Evolutionary conservation across 2,329 filamentous ascomycete species (phyloP), one percentile per base, ranked within the genome.

Genomic region (Nannizzia gypsea): DNA sequence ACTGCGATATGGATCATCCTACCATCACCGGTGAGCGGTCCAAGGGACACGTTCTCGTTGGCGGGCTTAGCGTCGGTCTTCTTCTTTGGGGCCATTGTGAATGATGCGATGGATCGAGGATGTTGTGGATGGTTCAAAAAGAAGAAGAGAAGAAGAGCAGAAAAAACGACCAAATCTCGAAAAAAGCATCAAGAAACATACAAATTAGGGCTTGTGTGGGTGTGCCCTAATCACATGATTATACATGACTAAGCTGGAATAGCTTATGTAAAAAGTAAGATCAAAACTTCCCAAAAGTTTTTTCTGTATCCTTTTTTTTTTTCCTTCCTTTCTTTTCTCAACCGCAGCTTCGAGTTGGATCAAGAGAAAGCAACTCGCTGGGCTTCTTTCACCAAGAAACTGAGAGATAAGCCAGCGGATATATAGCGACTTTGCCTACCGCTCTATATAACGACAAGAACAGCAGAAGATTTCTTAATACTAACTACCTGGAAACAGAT

Each of bases 31-130:
- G 91, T 89, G 79, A 96, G 89, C 76, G 93, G 93, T 73, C 93
- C 93, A 73, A 97, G 86, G 80, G 88, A 91, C 83, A 99, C 93
- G 82, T 99, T 99, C 87, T 97, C 93, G 82, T 92, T 79, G 67
- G 79, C 86, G 72, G 84, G 83, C 73, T 88, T 85, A 76, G 87
- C 83, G 73, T 84, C 80, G 78, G 86, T 86, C 83, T 92, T 91
- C 86, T 95, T 95, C 78, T 91, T 91, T 80, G 91, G 81, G 92
- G 97, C 97, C 76, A 79, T 89, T 82, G 78, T 72, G 72, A 72
- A 56, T 38, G 56, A 68, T 70, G 70, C 71, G 64, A 68, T 72
- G 73, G 70, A 74, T 62, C 38, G 48, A 26, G 34, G n/a, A 50
- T 31, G 44, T 50, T 50, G 44, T 50, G 44, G 44, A 50, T 50